A percentile compares a stretch with the other conserved stretches of the same genome.
These are phyloP conservation scores for Chlamydomonas schloesseri DNA, from an alignment of 139 green algal genomes.

Conservation along the genomic window DNA sequence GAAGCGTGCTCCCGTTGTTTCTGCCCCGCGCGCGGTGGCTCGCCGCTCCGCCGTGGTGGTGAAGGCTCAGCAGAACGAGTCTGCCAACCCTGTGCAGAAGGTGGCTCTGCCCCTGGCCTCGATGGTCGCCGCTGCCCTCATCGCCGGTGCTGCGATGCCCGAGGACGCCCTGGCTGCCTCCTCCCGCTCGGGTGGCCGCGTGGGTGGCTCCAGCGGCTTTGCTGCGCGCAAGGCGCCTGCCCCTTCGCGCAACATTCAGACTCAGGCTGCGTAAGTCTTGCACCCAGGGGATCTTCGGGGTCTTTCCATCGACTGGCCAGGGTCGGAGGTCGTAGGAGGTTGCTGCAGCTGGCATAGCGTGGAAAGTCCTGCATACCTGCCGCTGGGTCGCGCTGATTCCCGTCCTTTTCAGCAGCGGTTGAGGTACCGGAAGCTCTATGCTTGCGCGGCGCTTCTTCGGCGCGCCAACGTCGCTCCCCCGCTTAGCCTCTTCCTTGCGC, in stretches of 20 bases:
- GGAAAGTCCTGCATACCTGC: too few species aligned
- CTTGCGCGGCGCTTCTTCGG: too few species aligned
- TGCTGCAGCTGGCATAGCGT: too few species aligned
- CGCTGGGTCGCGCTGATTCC: too few species aligned
- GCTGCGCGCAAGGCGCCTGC: conserved; percentile 8
- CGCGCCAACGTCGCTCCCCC: too few species aligned
- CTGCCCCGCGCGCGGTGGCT: neutral
- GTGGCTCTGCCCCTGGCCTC: conserved; percentile 45
- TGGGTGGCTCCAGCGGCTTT: conserved; percentile 53
- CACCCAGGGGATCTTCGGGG: too few species aligned
- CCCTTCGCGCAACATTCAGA: conserved; percentile 18
- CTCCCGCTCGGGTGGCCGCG: conserved; percentile 33
- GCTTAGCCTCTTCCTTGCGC: too few species aligned
- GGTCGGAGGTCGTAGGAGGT: too few species aligned
- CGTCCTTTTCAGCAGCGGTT: too few species aligned
- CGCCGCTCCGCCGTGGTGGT: neutral
- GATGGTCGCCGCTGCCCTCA: conserved; percentile 48
- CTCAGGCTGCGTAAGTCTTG: conserved; percentile 43
- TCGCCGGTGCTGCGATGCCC: conserved; percentile 41
- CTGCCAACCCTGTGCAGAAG: neutral
- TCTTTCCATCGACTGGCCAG: too few species aligned
- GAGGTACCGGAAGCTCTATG: too few species aligned
- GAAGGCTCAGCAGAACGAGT: conserved; percentile 20
- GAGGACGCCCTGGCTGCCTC: conserved; percentile 51
- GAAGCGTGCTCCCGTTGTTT: neutral